Evolutionary conservation across 1,284 basidiomycete species (phyloP), one percentile per base, ranked within the genome.

Genomic region (Heliocybe sulcata): DNA sequence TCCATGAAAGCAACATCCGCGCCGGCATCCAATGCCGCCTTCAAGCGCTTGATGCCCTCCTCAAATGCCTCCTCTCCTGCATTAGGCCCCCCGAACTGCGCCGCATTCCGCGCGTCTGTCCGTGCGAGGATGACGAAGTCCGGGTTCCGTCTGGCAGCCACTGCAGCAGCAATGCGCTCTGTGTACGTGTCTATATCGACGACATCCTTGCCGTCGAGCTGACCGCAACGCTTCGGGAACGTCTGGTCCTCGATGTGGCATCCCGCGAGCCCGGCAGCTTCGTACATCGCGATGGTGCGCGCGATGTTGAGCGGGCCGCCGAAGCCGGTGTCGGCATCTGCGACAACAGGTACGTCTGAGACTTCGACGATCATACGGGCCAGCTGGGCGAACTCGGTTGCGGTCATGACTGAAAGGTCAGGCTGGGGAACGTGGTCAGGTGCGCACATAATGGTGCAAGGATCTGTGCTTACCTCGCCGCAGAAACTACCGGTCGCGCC

Each of bases 161-260:
- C 62, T 11, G 64, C 63, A 0, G 63, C 61, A 42, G 58, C 58
- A 52, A 64, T 66, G 31, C 63, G 60, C 55, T 64, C 61, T 22
- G 62, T 56, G 58, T 64, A 66, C 53, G 61, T 62, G 58, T 66
- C 64, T 48, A 63, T 59, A 27, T 61, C 59, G 22, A 64, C 64
- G 11, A 64, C 59, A 38, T 66, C 63, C 56, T 64, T 66, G 3
- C 63, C 64, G 27, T 52, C 51, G 33, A 52, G 51, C 27, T 52
- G 51, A 14, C 51, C 51, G 27, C 51, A 52, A 3, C 51, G 51
- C 27, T 52, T 52, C 12, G 51, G 63, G 60, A 63, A 65, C 38
- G 62, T 62, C 59, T 65, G 62, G 52, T 65, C 63, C 52, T 65
- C 64, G 52, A 65, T 65, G 42, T 65, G 64, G 55, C 62, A 64